A percentile compares a stretch with the other conserved stretches of the same genome.
Conservation (phyloP, 345 rosid genomes). For the Bretschneidera sinensis region DNA sequence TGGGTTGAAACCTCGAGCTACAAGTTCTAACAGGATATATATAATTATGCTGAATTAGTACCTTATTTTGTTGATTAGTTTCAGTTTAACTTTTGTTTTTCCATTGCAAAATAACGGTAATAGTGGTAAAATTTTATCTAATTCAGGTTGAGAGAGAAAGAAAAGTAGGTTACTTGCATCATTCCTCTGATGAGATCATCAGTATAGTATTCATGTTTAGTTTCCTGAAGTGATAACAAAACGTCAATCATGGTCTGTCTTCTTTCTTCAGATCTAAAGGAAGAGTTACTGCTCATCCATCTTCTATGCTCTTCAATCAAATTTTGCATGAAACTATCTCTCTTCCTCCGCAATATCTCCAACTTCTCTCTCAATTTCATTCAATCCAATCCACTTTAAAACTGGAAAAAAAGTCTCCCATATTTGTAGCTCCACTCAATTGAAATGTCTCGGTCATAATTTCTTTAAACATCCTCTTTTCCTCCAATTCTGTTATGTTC, state of each 20-base stretch:
- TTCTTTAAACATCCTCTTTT: constrained; percentile 24
- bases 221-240: constrained; percentile 29
- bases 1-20: too few species aligned
- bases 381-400: background rate
- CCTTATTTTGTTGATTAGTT: too few species aligned
- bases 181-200: constrained; percentile 38
- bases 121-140: background rate
- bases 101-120: too few species aligned
- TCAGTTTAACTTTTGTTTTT: too few species aligned
- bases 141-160: too few species aligned
- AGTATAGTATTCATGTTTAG: constrained; percentile 28
- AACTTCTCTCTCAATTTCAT: constrained; percentile 12
- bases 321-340: constrained; percentile 33
- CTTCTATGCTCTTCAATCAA: constrained; percentile 32
- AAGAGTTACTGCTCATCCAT: background rate
- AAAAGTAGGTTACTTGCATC: constrained; percentile 28
- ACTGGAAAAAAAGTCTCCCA: constrained; percentile 39
- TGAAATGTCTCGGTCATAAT: constrained; percentile 19
- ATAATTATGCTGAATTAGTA: background rate
- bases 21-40: too few species aligned
- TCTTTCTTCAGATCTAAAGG: constrained; percentile 11
- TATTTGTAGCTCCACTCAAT: constrained; percentile 20
- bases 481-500: constrained; percentile 25
- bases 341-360: constrained; percentile 19
- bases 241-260: constrained; percentile 35